Percentiles rank a stretch among this genome's conserved stretches.
phyloP scores from a whole-genome alignment of 441 rosid genomes.

The Isatis lusitanica region DNA sequence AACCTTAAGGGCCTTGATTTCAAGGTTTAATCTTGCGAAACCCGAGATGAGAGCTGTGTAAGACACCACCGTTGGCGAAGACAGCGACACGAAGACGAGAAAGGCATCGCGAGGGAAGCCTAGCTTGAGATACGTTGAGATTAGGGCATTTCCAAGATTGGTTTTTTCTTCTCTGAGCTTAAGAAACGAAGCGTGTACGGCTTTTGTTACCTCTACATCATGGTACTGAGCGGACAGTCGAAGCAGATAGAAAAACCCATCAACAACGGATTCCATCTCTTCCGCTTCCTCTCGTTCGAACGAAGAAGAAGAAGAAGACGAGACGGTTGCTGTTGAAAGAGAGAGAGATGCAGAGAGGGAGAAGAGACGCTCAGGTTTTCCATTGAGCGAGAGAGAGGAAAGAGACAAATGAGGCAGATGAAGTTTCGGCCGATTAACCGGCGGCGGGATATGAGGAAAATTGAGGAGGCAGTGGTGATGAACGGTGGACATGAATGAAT shows the following conservation, averaged over 20 bases:
- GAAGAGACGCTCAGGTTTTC: conserved; percentile 20
- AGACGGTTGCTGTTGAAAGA: conserved; percentile 24
- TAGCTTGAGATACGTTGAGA: conserved; percentile 60
- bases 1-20: conserved; percentile 49
- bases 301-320: conserved; percentile 8
- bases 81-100: conserved; percentile 45
- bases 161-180: conserved; percentile 48
- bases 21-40: conserved; percentile 53
- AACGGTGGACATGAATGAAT: conserved; percentile 50
- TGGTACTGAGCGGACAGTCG: conserved; percentile 48
- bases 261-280: conserved; percentile 28
- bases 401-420: background rate
- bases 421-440: background rate
- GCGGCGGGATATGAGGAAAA: conserved; percentile 24
- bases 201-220: conserved; percentile 51
- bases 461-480: conserved; percentile 38
- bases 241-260: conserved; percentile 49
- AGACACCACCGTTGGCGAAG: conserved; percentile 65
- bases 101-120: conserved; percentile 56
- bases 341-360: conserved; percentile 30
- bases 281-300: conserved; percentile 4
- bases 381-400: conserved; percentile 33
- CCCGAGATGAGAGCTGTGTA: conserved; percentile 65
- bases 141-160: conserved; percentile 52
- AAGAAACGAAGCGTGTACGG: conserved; percentile 63